Evolutionary conservation across 78 protist genomes (phyloP).

Genomic region (Salpingoeca rosetta): DNA sequence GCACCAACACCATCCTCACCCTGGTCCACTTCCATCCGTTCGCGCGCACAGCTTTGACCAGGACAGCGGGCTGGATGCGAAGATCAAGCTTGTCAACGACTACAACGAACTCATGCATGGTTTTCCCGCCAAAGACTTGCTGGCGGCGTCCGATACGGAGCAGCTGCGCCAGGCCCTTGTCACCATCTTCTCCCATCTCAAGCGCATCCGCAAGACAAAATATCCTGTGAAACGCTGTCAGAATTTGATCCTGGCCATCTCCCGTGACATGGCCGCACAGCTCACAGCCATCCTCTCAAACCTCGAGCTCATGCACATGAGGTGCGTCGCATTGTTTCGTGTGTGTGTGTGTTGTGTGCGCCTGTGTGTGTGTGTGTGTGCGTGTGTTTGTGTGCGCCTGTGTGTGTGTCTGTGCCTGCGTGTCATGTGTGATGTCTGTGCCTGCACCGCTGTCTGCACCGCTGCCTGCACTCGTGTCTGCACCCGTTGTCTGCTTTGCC

Average conservation of each 20-base stretch:
- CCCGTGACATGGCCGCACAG: conserved; percentile 45
- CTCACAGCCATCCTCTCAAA: conserved; percentile 29
- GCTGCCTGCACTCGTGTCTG: not conserved
- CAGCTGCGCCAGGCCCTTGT: conserved; percentile 18
- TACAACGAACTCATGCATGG: conserved; percentile 50
- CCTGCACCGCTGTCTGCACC: no score
- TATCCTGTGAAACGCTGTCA: conserved; percentile 30
- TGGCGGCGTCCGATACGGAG: conserved; percentile 46
- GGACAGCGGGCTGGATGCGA: conserved; percentile 46
- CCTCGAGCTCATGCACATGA: conserved; percentile 1
- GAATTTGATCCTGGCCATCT: conserved; percentile 41
- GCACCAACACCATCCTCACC: no score
- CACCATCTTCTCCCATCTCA: conserved; percentile 44
- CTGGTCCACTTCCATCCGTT: no score
- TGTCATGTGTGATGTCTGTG: no score
- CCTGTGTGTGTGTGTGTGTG: no score
- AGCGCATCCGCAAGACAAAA: conserved; percentile 25
- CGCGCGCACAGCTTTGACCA: conserved; percentile 47
- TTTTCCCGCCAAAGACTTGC: conserved; percentile 53
- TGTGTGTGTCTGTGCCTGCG: no score
- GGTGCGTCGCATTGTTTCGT: no score
- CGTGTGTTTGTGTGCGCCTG: no score
- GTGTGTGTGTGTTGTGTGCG: no score
- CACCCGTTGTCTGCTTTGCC: not conserved
- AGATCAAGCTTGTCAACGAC: conserved; percentile 14